Percentiles rank a stretch among this genome's conserved stretches.
phyloP scores from a whole-genome alignment of 192 early-diverging fungal genomes.

The Rhizoclosmatium sp. region DNA sequence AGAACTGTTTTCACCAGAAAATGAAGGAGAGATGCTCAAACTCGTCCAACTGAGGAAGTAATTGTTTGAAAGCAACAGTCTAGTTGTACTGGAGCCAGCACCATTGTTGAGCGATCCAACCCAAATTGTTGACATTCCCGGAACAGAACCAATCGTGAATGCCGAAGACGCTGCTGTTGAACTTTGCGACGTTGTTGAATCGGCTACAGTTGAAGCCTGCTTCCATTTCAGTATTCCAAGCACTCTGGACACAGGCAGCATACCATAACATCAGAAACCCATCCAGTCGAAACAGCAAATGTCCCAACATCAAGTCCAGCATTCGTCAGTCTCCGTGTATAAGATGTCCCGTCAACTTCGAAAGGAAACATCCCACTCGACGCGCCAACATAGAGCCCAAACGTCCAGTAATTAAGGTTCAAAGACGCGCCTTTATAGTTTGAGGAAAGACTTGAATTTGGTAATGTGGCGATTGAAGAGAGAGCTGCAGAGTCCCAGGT shows the following conservation, averaged over 20 bases:
- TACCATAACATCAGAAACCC: slow-evolving; percentile 11
- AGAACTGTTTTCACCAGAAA: slow-evolving; percentile 2
- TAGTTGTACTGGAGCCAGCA: neutral
- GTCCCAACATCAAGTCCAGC: neutral
- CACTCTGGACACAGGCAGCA: too few relatives aligned
- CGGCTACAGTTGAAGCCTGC: neutral
- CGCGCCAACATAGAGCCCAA: neutral
- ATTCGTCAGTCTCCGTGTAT: neutral
- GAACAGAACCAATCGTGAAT: neutral
- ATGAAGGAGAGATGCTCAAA: neutral
- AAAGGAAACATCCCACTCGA: neutral
- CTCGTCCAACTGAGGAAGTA: slow-evolving; percentile 2
- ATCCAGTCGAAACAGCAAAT: slow-evolving; percentile 5
- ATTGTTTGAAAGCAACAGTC: slow-evolving; percentile 1
- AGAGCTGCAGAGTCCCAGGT: neutral
- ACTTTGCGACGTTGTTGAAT: neutral
- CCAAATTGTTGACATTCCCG: slow-evolving; percentile 1
- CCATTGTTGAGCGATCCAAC: slow-evolving; percentile 7
- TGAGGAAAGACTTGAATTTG: neutral
- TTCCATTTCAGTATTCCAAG: neutral
- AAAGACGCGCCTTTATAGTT: neutral
- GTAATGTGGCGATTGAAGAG: neutral
- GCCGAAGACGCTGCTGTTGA: neutral
- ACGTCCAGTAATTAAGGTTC: slow-evolving; percentile 2
- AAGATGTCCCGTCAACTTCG: neutral